Base-by-base conservation (phyloP, 192 early-diverging fungal species). In the Coemansia sp. region DNA sequence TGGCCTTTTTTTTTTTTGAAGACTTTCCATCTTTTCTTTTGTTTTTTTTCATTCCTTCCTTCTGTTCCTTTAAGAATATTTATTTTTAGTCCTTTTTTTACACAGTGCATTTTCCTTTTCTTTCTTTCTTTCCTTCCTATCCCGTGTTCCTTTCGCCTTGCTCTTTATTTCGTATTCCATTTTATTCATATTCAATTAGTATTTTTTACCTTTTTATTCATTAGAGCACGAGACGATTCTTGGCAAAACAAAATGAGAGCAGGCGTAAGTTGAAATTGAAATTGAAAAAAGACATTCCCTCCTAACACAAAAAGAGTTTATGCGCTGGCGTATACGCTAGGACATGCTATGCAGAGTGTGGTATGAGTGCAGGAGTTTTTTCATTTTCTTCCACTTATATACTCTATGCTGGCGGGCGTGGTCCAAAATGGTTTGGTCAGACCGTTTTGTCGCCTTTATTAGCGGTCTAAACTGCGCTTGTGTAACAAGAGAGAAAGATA, bases 101-200 rank as follows among this genome's bases (percentile, higher is more conserved):
- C 48, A 50, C 16, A 50, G 16, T 18, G 8, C 16, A 18, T 50
- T 50, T 18, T 18, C 23, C 12, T 42, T 48, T 12, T 38, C 12
- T 1, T 57, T 38, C 12, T 1, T 57, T 12, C 13, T 39, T 60
- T 38, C 45, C 45, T 59, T 67, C n/a, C 40, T 23, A 9, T 41
- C 12, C 41, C 40, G 44, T 39, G 18, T 40, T 59, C 32, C 21
- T 21, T 26, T 59, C 38, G 39, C 12, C 21, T n/a, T 21, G 15
- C 16, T 11, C 42, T n/a, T 26, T n/a, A 40, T 45, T 65, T 60
- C 47, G 11, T 72, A 48, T 56, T 50, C 23, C 62, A 10, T 50
- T 63, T 42, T 65, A 5, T 57, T 38, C 26, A 13, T 37, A 56
- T 49, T 32, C 21, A 4, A 6, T 26, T 18, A 6, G 39, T 19